Evolutionary conservation across 2,329 filamentous ascomycete species (phyloP), one percentile per base, ranked within the genome.

Genomic region (Curvularia sp.): DNA sequence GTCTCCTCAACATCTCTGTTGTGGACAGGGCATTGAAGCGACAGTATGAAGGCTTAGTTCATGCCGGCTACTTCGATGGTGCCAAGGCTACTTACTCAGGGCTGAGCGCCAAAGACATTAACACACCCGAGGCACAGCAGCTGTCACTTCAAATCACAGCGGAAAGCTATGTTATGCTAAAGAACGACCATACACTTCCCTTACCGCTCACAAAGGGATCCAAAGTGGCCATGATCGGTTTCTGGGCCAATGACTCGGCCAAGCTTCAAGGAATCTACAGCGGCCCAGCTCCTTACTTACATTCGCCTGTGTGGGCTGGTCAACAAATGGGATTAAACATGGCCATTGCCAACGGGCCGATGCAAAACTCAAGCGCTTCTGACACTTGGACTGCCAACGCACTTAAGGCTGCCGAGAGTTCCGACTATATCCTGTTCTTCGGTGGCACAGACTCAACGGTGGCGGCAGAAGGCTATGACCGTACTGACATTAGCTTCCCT

Each of bases 181-280:
- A 85, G 71, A 86, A 86, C 58, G 81, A 85, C 49, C 44, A 57
- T 0, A 70, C 75, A 0, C 70, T 85, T 0, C 84, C 84, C 0
- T 68, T 85, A 4, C 49, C 70, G 3, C 66, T 78, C 4, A 70
- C 64, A 15, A 73, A 70, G 2, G 75, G 73, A 42, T 72, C 73
- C 9, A 79, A 74, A 6, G 76, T 88, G 3, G 86, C 84, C 0
- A 74, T 89, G 43, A 76, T 89, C 28, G 86, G 86, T 0, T 81
- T 81, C 47, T 88, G 85, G 81, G 85, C 83, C 2, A 85, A 85
- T 51, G 83, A 83, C 6, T 85, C 84, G 0, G 77, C 74, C 4
- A 81, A 87, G 58, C 81, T 89, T 77, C 84, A 84, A 50, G 86
- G 86, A 0, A 86, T 85, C 65, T 89, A 89, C 73, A 78, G 69